These are phyloP conservation scores for Agroathelia rolfsii DNA, from an alignment of 1,284 basidiomycete genomes.

Conservation along the genomic window DNA sequence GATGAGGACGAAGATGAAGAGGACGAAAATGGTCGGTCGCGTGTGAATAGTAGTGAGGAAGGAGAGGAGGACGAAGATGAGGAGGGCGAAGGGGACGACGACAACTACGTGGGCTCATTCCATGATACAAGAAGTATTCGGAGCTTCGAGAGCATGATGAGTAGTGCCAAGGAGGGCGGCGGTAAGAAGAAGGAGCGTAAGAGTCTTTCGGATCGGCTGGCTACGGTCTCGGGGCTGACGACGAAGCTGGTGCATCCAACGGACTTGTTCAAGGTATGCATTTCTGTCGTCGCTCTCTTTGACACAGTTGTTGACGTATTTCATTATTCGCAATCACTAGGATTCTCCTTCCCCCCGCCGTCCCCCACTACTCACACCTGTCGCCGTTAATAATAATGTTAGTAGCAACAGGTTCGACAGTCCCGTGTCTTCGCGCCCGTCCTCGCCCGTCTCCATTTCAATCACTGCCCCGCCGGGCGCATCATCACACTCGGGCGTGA, in stretches of 20 bases:
- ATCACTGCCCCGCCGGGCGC: slow-evolving; percentile 22
- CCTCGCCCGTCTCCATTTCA: slow-evolving; percentile 27
- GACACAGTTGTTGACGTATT: slow-evolving; percentile 3
- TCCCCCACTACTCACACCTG: slow-evolving; percentile 29
- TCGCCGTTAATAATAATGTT: too few relatives aligned
- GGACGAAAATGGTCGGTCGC: slow-evolving; percentile 26
- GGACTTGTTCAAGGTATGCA: slow-evolving; percentile 22
- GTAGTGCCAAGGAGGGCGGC: slow-evolving; percentile 31
- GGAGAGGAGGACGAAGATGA: slow-evolving; percentile 23
- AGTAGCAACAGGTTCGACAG: slow-evolving; percentile 29
- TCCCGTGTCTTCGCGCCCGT: slow-evolving; percentile 34
- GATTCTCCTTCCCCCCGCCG: slow-evolving; percentile 35
- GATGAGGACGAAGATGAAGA: slow-evolving; percentile 27
- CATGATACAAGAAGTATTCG: slow-evolving; percentile 60
- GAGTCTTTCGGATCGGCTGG: slow-evolving; percentile 68
- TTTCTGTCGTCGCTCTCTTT: neutral
- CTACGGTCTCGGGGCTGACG: slow-evolving; percentile 57
- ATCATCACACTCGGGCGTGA: too few relatives aligned
- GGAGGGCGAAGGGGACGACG: slow-evolving; percentile 24
- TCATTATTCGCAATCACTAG: slow-evolving; percentile 26
- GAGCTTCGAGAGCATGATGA: slow-evolving; percentile 79
- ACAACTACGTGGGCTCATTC: slow-evolving; percentile 28
- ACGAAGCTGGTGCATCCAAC: slow-evolving; percentile 26
- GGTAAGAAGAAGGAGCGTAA: slow-evolving; percentile 32
- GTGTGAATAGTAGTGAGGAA: slow-evolving; percentile 20